Evolutionary conservation across 2,329 filamentous ascomycete species (phyloP), one percentile per base, ranked within the genome.

Genomic region (Paecilomyces variotii): DNA sequence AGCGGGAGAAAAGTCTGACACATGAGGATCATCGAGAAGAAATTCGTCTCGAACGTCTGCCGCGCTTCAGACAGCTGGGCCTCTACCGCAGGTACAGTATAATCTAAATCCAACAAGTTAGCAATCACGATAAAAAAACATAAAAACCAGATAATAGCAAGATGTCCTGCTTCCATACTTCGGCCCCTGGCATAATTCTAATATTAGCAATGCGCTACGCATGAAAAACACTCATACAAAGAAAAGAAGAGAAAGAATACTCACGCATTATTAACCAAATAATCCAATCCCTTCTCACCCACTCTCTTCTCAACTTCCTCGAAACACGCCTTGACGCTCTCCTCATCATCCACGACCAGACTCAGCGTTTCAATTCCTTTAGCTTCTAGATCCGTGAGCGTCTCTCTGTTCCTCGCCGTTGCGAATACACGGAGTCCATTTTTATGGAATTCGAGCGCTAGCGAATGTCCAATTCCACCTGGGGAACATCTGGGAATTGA

Each of bases 251-350:
- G 55, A 61, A 30, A 45, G 39, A 6, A 53, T 1, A 25, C 72
- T 68, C 59, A 76, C 58, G 83, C 83, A 72, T 85, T 85, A 67
- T 85, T 85, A 64, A 84, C 79, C 11, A 85, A 73, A 62, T 80
- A 79, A 64, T 84, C 78, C n/a, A 85, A 74, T 3, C 74, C 74
- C 54, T 76, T 78, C 24, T 78, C 78, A 7, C 70, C 71, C 0
- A 82, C 79, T 24, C 77, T 72, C 12, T 68, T 69, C 50, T 76
- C 69, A 14, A 85, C 74, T 56, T 80, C 76, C 5, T 73, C 67
- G 61, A 74, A 76, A 49, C 83, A 78, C 10, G 69, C 68, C 26
- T 72, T 69, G 59, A 85, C 79, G 59, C 77, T 82, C n/a, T 76
- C 72, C 24, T 73, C 69, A 30, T 76, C 72, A 58, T 80, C 79